A percentile compares a stretch with the other conserved stretches of the same genome.
Evolutionary conservation across 2,329 filamentous ascomycete genomes (phyloP).

Genomic region (Aspergillus ochraceoroseus): DNA sequence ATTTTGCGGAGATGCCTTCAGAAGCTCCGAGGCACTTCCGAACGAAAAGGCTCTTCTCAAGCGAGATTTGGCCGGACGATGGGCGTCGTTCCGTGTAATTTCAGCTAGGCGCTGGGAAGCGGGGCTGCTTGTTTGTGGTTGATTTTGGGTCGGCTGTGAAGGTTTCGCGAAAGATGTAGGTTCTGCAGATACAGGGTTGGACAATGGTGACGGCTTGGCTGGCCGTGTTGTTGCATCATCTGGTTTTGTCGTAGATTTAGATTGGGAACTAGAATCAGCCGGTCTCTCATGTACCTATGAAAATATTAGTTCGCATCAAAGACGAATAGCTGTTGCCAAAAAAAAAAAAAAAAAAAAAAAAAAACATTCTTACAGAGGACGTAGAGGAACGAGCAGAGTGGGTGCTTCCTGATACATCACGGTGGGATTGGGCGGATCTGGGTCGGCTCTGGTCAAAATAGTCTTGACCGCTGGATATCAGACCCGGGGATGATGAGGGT

Average conservation of each 20-base stretch:
- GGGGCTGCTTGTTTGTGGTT: conserved; percentile 52
- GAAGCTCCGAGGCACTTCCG: conserved; percentile 86
- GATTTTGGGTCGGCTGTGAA: conserved; percentile 21
- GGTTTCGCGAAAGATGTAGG: conserved; percentile 23
- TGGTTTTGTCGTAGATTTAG: conserved; percentile 49
- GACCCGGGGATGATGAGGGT: conserved; percentile 31
- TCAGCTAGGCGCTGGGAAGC: conserved; percentile 81
- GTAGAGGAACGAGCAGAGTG: conserved; percentile 51
- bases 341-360: background rate
- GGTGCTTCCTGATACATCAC: conserved; percentile 62
- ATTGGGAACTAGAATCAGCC: conserved; percentile 21
- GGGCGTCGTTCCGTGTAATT: conserved; percentile 74
- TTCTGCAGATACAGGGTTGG: conserved; percentile 58
- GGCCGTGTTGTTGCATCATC: conserved; percentile 66
- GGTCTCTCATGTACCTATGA: conserved; percentile 25
- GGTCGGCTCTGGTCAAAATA: conserved; percentile 34
- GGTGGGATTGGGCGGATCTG: conserved; percentile 43
- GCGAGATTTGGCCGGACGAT: conserved; percentile 76
- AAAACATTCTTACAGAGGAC: conserved; percentile 56
- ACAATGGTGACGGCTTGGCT: conserved; percentile 66
- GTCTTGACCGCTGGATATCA: conserved; percentile 33
- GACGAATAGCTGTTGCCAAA: background rate
- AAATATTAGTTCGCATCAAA: conserved; percentile 5
- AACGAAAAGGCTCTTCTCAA: conserved; percentile 92
- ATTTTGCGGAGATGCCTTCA: conserved; percentile 66